Base-by-base conservation (phyloP, 345 rosid genomes). In the Lumnitzera racemosa region DNA sequence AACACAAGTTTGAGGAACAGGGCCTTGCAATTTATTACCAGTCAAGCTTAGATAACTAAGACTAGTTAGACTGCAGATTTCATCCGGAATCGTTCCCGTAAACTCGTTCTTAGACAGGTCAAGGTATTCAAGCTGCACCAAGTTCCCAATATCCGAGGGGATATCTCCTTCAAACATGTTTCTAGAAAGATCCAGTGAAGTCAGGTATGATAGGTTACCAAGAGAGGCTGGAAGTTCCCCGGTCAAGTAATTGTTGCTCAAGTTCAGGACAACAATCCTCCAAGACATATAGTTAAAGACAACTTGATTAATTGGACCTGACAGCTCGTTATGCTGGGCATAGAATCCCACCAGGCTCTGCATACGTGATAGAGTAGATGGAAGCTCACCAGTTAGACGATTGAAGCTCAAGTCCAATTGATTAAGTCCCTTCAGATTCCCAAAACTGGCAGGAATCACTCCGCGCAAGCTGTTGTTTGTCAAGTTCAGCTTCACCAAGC, bases 401-500 rank as follows among this genome's bases (percentile, higher is more conserved):
- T 88, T 94, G 36, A 29, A 47, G 75, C 97, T 90, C 67, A 90
- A 74, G 67, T 94, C 97, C 78, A 94, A 67, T 72, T 80, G 95
- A 47, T 81, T 83, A 25, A 90, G 78, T 80, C 76, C 91, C 56
- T 73, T 78, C 78, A 94, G 74, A 66, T 83, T 71, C 50, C 97
- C 88, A 65, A 94, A 78, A 64, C 83, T 72, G 46, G 67, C 53
- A 12, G 99, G 97, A 64, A 90, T 24, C 0, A 74, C 57, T 41
- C 95, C 95, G 29, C 71, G 47, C 20, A 94, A 67, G 68, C 74
- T 75, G 24, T 90, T 94, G 12, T 70, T 70, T 0, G 92, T 84
- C 75, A 94, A 62, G 61, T 90, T 90, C 61, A 94, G 75, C 82
- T 88, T 88, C 55, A 90, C 96, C 75, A 94, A 78, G 41, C 83